Evolutionary conservation across 106 monocot genomes (phyloP), one percentile per base, ranked within the genome.

Genomic region (Phalaenopsis equestris): DNA sequence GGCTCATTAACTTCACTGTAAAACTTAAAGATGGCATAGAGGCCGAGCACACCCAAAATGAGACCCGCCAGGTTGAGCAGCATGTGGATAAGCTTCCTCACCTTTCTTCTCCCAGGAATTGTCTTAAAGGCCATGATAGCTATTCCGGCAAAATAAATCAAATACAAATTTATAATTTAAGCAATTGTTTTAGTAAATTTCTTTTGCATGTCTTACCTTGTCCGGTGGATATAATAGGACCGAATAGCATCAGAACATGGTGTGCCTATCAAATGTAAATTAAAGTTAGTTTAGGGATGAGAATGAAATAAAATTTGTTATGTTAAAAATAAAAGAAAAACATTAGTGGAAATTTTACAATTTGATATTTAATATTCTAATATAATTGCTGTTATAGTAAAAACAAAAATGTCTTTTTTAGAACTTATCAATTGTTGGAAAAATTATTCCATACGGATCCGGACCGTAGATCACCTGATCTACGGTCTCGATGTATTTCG

Each of bases 231-330:
- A 72, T 77, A 18, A 87, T 81, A 21, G 80, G 23, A 16, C 86
- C 86, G 18, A 83, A 76, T 19, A 87, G 39, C 86, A 87, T 87
- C 1, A 83, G 18, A 74, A 83, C 21, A 12, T 77, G 83, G 30
- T 87, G 86, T 45, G 70, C 61, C 86, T 87, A 56, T 0, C 76
- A 55, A 79, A 39, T 72, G 38, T 70, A 4, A 19, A 19, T 16
- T 2, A 38, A 11, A 39, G 10, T 38, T 70, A 36, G 52, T 52
- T 52, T 52, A 52, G 52, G 52, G 3, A 52, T 52, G 52, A 52
- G 52, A 52, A 52, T 52, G 10, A 52, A 52, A 52, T 52, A 30
- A 30, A 30, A 30, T 30, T 30, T 30, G 30, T 30, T 30, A 30
- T 30, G 0, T 30, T 30, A 30, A 30, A 30, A 30, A 30, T 30